phyloP scores from a whole-genome alignment of 345 rosid genomes.

The Populus pruinosa region DNA sequence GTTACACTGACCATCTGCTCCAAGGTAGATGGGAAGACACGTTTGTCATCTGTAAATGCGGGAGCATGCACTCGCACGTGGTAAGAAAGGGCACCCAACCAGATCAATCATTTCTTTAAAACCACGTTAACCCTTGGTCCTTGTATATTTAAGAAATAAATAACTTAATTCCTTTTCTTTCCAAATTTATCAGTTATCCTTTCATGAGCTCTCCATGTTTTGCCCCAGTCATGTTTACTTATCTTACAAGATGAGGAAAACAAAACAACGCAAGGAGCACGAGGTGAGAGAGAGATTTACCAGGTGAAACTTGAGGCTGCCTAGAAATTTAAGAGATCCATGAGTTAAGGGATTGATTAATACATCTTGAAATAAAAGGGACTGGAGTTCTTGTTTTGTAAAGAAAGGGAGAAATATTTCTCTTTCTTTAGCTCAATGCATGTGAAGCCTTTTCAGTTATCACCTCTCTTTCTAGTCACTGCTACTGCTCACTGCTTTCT shows the following conservation, averaged over 20 bases:
- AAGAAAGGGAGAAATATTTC: no score
- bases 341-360: no score
- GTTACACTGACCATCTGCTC: background rate
- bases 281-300: no score
- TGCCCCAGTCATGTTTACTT: no score
- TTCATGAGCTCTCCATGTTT: no score
- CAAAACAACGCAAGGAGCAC: no score
- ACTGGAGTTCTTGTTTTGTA: background rate
- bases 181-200: background rate
- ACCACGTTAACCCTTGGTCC: background rate
- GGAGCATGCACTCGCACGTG: slow-evolving; percentile 12
- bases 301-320: no score
- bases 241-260: no score
- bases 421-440: background rate
- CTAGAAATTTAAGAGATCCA: no score
- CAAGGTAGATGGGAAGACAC: background rate
- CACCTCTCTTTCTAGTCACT: background rate
- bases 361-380: no score
- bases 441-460: background rate
- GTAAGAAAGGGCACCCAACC: slow-evolving; percentile 18
- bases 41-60: background rate
- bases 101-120: background rate
- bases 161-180: background rate
- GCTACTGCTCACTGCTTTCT: background rate
- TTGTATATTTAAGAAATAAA: background rate